Percentiles rank a stretch among this genome's conserved stretches.
phyloP scores from a whole-genome alignment of 371 early-diverging fungal genomes.

The Rhizopus arrhizus region DNA sequence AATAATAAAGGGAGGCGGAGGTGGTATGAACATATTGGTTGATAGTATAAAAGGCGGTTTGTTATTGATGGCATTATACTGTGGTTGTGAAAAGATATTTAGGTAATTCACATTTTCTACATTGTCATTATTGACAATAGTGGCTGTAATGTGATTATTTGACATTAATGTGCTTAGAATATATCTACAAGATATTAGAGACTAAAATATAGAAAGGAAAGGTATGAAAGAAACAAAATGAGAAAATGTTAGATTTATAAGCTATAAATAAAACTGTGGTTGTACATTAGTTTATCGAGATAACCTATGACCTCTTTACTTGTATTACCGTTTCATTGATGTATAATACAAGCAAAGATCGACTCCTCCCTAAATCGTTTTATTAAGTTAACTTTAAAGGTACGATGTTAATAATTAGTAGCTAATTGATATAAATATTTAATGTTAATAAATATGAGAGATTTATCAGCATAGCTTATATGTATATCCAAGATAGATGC shows the following conservation, averaged over 20 bases:
- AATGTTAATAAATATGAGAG: not conserved
- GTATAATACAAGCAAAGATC: not conserved
- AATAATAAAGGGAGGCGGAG: conserved; percentile 17
- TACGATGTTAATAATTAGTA: no score
- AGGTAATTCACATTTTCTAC: not conserved
- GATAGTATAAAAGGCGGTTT: not conserved
- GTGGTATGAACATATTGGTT: conserved; percentile 5
- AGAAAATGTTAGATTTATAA: conserved; percentile 8
- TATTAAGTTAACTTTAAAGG: not conserved
- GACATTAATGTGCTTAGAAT: no score
- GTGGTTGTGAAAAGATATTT: not conserved
- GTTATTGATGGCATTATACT: not conserved
- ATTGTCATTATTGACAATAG: not conserved
- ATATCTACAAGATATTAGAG: no score
- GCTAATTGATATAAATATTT: not conserved
- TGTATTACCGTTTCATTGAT: not conserved
- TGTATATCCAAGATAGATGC: not conserved
- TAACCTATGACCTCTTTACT: not conserved
- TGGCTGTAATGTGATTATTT: not conserved
- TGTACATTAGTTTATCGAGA: conserved; percentile 19
- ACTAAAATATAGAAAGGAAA: not conserved
- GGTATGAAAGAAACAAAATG: not conserved
- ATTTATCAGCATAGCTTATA: not conserved
- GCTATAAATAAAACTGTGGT: conserved; percentile 15
- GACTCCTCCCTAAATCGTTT: conserved; percentile 1